phyloP scores from a whole-genome alignment of 306 rosid genomes.

The Spatholobus suberectus region DNA sequence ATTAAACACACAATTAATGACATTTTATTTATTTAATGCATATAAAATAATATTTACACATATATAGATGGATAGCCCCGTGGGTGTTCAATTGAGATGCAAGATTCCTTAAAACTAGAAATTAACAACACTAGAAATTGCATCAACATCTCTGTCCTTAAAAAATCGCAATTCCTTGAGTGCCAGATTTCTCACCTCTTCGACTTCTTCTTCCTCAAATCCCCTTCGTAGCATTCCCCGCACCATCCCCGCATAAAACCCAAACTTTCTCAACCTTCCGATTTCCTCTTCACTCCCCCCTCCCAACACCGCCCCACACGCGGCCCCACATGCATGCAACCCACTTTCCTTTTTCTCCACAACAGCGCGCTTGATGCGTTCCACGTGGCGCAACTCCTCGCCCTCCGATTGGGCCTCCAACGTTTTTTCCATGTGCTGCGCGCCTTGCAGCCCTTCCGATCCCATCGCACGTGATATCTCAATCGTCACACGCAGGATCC shows the following conservation, averaged over 20 bases:
- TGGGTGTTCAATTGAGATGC: no score
- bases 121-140: slow-evolving; percentile 53
- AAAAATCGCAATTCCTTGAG: slow-evolving; percentile 51
- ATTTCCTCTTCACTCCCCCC: slow-evolving; percentile 70
- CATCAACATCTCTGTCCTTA: slow-evolving; percentile 35
- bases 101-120: no score
- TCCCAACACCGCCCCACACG: slow-evolving; percentile 77
- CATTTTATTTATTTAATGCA: no score
- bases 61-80: no score
- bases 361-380: neutral
- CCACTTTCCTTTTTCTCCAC: slow-evolving; percentile 58
- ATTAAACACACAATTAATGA: no score
- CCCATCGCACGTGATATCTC: slow-evolving; percentile 74
- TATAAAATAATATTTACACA: no score
- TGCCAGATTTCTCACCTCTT: slow-evolving; percentile 50
- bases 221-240: slow-evolving; percentile 47
- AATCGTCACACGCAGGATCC: slow-evolving; percentile 50
- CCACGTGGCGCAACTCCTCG: neutral
- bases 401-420: slow-evolving; percentile 5
- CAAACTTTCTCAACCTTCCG: slow-evolving; percentile 54
- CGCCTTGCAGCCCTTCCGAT: slow-evolving; percentile 54
- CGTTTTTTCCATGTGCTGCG: slow-evolving; percentile 34
- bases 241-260: slow-evolving; percentile 56
- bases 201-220: neutral
- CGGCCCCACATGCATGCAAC: slow-evolving; percentile 74